Evolutionary conservation across 1,284 basidiomycete genomes (phyloP), one percentile per base, ranked within the genome.

Genomic region (Apiotrichum veenhuisii): DNA sequence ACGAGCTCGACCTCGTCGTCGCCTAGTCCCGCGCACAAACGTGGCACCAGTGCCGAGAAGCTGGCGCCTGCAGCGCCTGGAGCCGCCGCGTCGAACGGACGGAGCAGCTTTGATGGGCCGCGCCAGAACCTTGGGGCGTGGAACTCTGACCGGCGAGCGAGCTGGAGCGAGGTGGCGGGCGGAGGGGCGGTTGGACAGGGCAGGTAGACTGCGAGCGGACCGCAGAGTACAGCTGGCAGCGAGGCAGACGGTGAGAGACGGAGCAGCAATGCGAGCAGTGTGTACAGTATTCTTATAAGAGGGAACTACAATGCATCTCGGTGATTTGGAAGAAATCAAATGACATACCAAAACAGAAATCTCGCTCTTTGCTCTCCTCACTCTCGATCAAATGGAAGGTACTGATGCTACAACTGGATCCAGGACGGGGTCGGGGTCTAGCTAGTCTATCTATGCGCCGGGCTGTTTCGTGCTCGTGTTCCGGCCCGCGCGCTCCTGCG

Each of bases 131-230:
- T 54, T 1, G 54, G 51, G n/a, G 64, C 53, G n/a, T 58, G 53
- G 43, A 62, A 50, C 42, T 55, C 59, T 3, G 71, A 73, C 43
- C 51, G 71, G 26, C 59, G 71, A 34, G 71, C 70, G 40, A 74
- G 72, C 52, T 74, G 67, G 59, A 66, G 66, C 42, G 68, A 68
- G 58, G 40, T 59, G 7, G 54, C 52, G 14, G 45, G 52, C 23
- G 49, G 22, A 23, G 41, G 10, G 20, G 25, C 30, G 30, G 12
- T 30, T 7, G 30, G 36, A 37, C 36, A 18, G 11, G 36, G 14
- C 8, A 37, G 11, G 36, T 18, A 37, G 36, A 34, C 36, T 5
- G 30, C 30, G 30, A 7, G 30, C 7, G 7, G 30, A 5, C 7
- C 30, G 30, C 12, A 30, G 7, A 30, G 30, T 30, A 30, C 30